Evolutionary conservation across 1,284 basidiomycete species (phyloP), one percentile per base, ranked within the genome.

Genomic region (Malassezia nana): DNA sequence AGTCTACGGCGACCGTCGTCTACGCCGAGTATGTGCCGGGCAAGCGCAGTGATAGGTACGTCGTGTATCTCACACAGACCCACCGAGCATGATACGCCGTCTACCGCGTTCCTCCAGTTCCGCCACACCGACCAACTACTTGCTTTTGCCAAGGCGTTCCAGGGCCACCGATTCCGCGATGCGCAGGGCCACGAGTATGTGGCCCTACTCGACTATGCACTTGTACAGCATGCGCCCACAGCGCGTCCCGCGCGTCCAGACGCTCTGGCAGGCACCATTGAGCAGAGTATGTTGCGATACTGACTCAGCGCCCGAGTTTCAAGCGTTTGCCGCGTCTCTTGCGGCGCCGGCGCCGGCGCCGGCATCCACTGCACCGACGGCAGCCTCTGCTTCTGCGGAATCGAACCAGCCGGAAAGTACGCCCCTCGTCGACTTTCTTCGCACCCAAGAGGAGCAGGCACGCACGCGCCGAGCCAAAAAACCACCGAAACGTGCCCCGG

Each of bases 121-220:
- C 84, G 82, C 76, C 80, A 77, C 25, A 81, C 84, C 33, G 84
- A 86, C 13, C 76, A 79, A 4, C 77, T 96, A 9, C 80, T 85
- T 5, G 74, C 75, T 1, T 96, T 98, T 66, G 86, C 87, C 67
- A 78, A 79, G 20, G 87, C 81, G 20, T 98, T 89, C 66, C 88
- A 95, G 67, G 91, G 90, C 0, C 91, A 96, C 77, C 55, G 87
- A 29, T 96, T 92, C 72, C 80, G 85, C 58, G 89, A 95, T 74
- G 90, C 90, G 78, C 80, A 86, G 61, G 88, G 60, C 45, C 81
- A 62, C 26, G 33, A 22, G 26, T 53, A 24, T 22, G 29, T 32
- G 9, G 46, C 52, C 18, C 12, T 30, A 13, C 20, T 54, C n/a
- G 52, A 47, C 9, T 42, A 47, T 28, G 43, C 52, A 5, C 52